Conservation (phyloP, 169 alveolate species). For the Plasmodium knowlesi region DNA sequence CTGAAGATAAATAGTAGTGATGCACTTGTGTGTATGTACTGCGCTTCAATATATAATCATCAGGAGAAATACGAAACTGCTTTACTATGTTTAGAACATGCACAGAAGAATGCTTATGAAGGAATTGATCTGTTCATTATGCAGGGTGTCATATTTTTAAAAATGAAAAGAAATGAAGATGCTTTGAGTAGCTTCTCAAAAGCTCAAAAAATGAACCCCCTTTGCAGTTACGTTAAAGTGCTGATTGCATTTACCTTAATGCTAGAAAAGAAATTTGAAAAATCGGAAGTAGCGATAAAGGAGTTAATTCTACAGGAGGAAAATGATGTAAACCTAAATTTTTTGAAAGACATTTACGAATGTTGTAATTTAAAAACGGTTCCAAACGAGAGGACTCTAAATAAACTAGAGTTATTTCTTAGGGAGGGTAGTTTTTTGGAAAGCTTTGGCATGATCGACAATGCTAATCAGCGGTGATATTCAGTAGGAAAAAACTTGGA, state of each 20-base stretch:
- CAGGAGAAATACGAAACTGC: slow-evolving; percentile 67
- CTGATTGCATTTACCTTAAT: slow-evolving; percentile 34
- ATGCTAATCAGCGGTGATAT: neutral
- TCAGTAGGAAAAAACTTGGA: neutral
- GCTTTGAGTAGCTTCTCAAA: slow-evolving; percentile 59
- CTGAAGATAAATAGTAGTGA: slow-evolving; percentile 30
- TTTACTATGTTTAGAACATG: slow-evolving; percentile 69
- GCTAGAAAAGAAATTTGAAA: slow-evolving; percentile 46
- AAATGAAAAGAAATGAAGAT: slow-evolving; percentile 56
- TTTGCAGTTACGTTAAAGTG: slow-evolving; percentile 31
- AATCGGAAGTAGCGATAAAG: slow-evolving; percentile 38
- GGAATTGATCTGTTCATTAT: slow-evolving; percentile 26
- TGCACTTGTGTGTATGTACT: slow-evolving; percentile 56
- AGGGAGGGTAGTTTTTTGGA: slow-evolving; percentile 30
- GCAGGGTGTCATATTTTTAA: slow-evolving; percentile 69
- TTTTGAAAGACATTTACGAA: slow-evolving; percentile 48
- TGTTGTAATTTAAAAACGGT: slow-evolving; percentile 53
- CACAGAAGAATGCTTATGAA: slow-evolving; percentile 41
- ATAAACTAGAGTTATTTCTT: slow-evolving; percentile 38
- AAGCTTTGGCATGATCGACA: neutral
- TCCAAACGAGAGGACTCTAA: slow-evolving; percentile 13
- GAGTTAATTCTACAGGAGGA: slow-evolving; percentile 23
- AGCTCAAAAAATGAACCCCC: slow-evolving; percentile 62
- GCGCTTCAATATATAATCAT: slow-evolving; percentile 50
- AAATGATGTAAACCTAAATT: slow-evolving; percentile 11